These are phyloP conservation scores for Platanthera guangdongensis DNA, from an alignment of 106 monocot species.

Conservation along the genomic window DNA sequence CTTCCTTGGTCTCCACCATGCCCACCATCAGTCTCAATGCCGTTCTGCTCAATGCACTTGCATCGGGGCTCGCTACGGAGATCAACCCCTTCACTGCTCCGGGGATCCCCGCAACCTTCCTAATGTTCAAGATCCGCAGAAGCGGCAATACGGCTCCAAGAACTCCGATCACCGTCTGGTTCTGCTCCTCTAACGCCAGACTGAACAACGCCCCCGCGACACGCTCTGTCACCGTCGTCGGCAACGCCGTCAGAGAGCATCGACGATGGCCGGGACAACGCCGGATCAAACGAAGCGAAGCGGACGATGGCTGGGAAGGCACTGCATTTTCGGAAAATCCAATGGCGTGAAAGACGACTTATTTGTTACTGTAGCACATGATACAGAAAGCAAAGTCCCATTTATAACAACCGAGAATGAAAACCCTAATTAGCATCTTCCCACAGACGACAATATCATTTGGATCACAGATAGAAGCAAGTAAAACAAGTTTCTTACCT, in stretches of 20 bases:
- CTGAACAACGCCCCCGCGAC: constrained; percentile 70
- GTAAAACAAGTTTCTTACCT: constrained; percentile 21
- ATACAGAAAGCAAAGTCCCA: background rate
- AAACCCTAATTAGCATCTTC: background rate
- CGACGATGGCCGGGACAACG: constrained; percentile 43
- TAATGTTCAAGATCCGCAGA: constrained; percentile 47
- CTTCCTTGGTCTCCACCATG: constrained; percentile 38
- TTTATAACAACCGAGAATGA: background rate
- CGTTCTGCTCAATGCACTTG: constrained; percentile 10
- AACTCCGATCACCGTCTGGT: constrained; percentile 51
- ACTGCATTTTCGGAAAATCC: too few relatives aligned
- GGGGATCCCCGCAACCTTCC: constrained; percentile 37
- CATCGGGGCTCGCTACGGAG: constrained; percentile 14
- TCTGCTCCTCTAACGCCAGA: constrained; percentile 53
- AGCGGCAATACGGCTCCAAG: constrained; percentile 71
- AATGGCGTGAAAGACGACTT: too few relatives aligned
- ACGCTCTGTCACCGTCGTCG: constrained; percentile 40
- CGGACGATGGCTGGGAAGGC: constrained; percentile 25
- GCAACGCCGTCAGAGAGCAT: constrained; percentile 22
- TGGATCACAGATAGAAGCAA: background rate
- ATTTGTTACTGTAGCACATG: background rate
- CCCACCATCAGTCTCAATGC: constrained; percentile 54
- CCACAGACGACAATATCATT: background rate
- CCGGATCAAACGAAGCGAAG: too few relatives aligned
- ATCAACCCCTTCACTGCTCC: constrained; percentile 38